Base-by-base conservation (phyloP, 192 early-diverging fungal species). In the Linnemannia zychae region DNA sequence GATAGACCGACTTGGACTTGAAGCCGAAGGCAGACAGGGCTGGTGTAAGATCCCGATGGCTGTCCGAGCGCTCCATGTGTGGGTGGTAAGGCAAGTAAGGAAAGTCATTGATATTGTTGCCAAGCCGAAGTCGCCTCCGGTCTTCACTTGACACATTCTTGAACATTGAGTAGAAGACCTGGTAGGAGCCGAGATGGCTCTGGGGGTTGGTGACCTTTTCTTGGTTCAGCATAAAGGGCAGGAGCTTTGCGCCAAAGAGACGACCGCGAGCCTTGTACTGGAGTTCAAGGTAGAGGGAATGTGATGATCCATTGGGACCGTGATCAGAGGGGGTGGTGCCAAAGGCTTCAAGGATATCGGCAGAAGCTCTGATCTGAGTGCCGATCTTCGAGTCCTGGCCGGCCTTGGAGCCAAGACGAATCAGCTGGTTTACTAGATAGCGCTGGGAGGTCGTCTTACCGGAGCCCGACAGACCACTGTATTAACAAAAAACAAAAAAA, bases 221-320 rank as follows among this genome's bases (percentile, higher is more conserved):
- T 15, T 92, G 89, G 78, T 95, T 94, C 31, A 96, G 89, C 52
- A 91, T 87, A 73, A 89, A 96, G 9, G 94, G 91, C 17, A 97
- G 82, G 28, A 93, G 69, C 80, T 98, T 97, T 48, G 93, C 86
- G 34, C 98, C 98, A 48, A 95, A 90, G 76, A 99, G 90, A 52
- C 93, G 91, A 20, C 98, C 97, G 33, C 92, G 88, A 34, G 93
- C 92, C 79, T 94, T 95, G 86, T 95, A 99, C 67, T 99, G 98
- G 74, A 96, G 90, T 87, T 99, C 97, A 52, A 95, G 93, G 87
- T 94, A 98, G 63, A 95, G 89, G 13, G 95, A 94, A 37, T 91
- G 94, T 17, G 94, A 91, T 3, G 97, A 97, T 6, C 94, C 93
- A 86, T 89, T 91, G 36, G 82, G 86, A 66, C 94, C 94, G 68